A percentile compares a stretch with the other conserved stretches of the same genome.
Conservation (phyloP, 2,329 filamentous ascomycete genomes). For the Paecilomyces fulvus region DNA sequence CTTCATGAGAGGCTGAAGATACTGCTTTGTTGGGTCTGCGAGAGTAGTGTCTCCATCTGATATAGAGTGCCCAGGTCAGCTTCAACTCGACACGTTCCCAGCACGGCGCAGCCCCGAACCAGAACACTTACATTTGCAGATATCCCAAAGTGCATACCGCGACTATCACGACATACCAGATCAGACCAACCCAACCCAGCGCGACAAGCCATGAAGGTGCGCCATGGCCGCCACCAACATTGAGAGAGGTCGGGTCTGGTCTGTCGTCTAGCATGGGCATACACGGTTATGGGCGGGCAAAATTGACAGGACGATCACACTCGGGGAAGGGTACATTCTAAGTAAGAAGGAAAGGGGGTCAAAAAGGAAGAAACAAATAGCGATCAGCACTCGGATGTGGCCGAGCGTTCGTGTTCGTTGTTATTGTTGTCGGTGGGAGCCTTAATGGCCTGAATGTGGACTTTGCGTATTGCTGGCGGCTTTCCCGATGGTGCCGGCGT, state of each 20-base stretch:
- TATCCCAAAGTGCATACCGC: slow-evolving; percentile 51
- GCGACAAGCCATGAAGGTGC: slow-evolving; percentile 28
- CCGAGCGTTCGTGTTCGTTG: neutral
- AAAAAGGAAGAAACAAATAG: neutral
- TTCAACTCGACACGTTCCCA: neutral
- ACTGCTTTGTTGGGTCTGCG: slow-evolving; percentile 34
- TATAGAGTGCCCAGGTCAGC: slow-evolving; percentile 3
- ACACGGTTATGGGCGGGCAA: neutral
- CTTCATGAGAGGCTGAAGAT: slow-evolving; percentile 34
- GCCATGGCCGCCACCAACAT: slow-evolving; percentile 9
- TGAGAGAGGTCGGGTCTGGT: slow-evolving; percentile 5
- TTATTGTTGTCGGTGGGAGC: too few relatives aligned
- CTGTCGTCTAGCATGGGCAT: slow-evolving; percentile 11
- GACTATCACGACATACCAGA: slow-evolving; percentile 50
- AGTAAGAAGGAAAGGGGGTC: neutral
- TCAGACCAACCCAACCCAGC: slow-evolving; percentile 39
- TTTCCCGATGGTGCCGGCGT: neutral
- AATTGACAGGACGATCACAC: neutral
- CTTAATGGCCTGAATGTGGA: neutral
- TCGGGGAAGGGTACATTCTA: slow-evolving; percentile 1
- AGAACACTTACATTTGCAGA: slow-evolving; percentile 46
- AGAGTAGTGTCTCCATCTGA: slow-evolving; percentile 49
- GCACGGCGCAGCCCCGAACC: slow-evolving; percentile 1
- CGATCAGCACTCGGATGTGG: neutral
- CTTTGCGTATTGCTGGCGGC: neutral